A percentile compares a stretch with the other conserved stretches of the same genome.
These are phyloP conservation scores for Coemansia sp. DNA, from an alignment of 192 early-diverging fungal genomes.

Conservation along the genomic window DNA sequence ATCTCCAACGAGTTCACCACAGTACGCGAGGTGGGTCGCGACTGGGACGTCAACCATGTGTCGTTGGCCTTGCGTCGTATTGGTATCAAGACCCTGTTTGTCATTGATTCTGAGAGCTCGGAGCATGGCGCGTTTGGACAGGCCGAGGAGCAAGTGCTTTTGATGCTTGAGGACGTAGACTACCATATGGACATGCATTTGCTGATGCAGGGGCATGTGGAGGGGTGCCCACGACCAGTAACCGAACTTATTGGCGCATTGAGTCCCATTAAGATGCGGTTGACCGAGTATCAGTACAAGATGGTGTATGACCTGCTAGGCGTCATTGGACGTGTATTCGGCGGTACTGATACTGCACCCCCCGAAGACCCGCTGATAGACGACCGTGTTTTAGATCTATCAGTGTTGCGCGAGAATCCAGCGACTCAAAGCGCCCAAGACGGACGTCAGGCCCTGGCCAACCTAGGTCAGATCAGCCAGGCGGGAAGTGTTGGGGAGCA, in stretches of 20 bases:
- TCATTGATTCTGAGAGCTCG: conserved; percentile 43
- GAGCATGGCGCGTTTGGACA: conserved; percentile 59
- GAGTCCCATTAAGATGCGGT: conserved; percentile 75
- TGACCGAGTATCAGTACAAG: conserved; percentile 84
- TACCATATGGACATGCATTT: conserved; percentile 69
- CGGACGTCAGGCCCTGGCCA: conserved; percentile 46
- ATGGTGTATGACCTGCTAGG: conserved; percentile 68
- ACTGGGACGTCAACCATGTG: conserved; percentile 66
- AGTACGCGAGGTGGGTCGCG: conserved; percentile 47
- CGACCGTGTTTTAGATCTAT: conserved; percentile 33
- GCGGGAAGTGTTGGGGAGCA: not conserved
- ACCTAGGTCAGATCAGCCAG: conserved; percentile 38
- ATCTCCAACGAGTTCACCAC: conserved; percentile 77
- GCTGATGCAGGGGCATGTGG: conserved; percentile 59
- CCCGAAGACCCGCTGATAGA: conserved; percentile 39
- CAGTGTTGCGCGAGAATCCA: conserved; percentile 47
- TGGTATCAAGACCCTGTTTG: conserved; percentile 62
- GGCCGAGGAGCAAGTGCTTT: conserved; percentile 54
- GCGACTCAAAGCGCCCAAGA: conserved; percentile 31
- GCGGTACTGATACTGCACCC: conserved; percentile 12
- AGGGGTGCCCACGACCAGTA: conserved; percentile 61
- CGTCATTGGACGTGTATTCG: conserved; percentile 49
- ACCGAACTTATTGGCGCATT: conserved; percentile 69
- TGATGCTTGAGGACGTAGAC: conserved; percentile 88
- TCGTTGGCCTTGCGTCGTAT: conserved; percentile 66